Evolutionary conservation across 2,329 filamentous ascomycete species (phyloP).

Genomic region (Botrytis pseudocinerea): DNA sequence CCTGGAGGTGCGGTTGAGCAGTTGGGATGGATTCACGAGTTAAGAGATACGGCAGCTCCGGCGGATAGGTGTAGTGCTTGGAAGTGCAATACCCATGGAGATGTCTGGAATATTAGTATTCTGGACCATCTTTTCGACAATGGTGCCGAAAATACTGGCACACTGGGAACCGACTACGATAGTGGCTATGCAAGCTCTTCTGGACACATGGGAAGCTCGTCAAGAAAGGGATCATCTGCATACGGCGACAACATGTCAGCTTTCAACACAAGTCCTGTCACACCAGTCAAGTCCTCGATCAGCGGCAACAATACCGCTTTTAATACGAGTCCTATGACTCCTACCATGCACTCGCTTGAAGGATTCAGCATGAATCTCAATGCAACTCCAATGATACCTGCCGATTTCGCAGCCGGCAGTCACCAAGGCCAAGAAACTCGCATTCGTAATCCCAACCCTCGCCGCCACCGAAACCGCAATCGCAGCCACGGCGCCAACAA

Average conservation of each 20-base stretch:
- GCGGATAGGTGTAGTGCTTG: background rate
- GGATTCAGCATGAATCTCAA: background rate
- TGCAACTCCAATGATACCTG: background rate
- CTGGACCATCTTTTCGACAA: slow-evolving; percentile 4
- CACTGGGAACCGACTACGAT: background rate
- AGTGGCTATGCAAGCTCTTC: slow-evolving; percentile 3
- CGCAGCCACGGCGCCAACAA: no score
- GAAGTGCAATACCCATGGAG: slow-evolving; percentile 5
- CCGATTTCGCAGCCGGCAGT: no score
- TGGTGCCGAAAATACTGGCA: background rate
- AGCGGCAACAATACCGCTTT: background rate
- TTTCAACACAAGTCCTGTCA: background rate
- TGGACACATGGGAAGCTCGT: background rate
- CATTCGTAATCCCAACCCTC: background rate
- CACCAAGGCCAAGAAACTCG: background rate
- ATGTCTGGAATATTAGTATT: background rate
- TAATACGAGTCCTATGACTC: background rate
- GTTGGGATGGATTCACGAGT: background rate
- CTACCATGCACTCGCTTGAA: background rate
- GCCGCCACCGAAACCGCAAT: background rate
- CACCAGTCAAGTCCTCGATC: background rate
- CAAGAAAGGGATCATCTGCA: background rate
- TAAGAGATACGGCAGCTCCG: background rate
- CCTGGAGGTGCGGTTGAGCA: background rate
- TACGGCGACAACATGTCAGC: background rate